A percentile compares a stretch with the other conserved stretches of the same genome.
Evolutionary conservation across 345 rosid species (phyloP).

Genomic region (Aegle marmelos): DNA sequence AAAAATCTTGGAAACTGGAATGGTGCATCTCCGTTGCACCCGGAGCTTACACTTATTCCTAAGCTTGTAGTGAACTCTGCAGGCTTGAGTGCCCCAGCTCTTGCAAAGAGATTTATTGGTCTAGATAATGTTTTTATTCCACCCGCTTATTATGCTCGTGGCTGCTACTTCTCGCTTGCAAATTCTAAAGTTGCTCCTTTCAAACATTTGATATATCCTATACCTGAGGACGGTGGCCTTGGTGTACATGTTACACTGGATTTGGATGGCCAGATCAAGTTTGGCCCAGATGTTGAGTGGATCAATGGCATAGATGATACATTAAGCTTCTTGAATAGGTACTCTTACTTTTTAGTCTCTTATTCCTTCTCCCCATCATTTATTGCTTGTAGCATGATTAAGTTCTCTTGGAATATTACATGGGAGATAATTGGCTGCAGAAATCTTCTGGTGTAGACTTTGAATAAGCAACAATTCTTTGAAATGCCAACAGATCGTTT

Average conservation of each 20-base stretch:
- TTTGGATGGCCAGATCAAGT: conserved; percentile 82
- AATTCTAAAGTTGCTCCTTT: conserved; percentile 54
- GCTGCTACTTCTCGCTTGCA: conserved; percentile 73
- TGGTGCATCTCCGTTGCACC: conserved; percentile 31
- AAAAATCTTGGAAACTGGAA: conserved; percentile 41
- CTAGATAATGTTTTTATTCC: conserved; percentile 43
- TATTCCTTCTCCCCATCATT: conserved; percentile 8
- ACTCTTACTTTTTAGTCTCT: conserved; percentile 13
- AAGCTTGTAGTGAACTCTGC: conserved; percentile 77
- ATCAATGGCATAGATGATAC: conserved; percentile 49
- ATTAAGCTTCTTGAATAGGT: conserved; percentile 78
- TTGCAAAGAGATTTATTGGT: conserved; percentile 69
- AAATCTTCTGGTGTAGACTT: not conserved
- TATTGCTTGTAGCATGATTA: not conserved
- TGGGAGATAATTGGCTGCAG: not conserved
- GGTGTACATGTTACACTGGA: conserved; percentile 92
- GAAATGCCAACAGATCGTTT: not conserved
- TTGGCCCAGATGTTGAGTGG: conserved; percentile 98
- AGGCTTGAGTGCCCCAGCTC: conserved; percentile 66
- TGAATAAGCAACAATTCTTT: not conserved
- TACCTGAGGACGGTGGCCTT: conserved; percentile 90
- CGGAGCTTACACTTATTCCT: conserved; percentile 61
- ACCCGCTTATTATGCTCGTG: conserved; percentile 67
- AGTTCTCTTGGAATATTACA: not conserved
- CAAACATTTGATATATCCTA: conserved; percentile 69